phyloP scores from a whole-genome alignment of 2,329 filamentous ascomycete species.

The Dissoconium aciculare region DNA sequence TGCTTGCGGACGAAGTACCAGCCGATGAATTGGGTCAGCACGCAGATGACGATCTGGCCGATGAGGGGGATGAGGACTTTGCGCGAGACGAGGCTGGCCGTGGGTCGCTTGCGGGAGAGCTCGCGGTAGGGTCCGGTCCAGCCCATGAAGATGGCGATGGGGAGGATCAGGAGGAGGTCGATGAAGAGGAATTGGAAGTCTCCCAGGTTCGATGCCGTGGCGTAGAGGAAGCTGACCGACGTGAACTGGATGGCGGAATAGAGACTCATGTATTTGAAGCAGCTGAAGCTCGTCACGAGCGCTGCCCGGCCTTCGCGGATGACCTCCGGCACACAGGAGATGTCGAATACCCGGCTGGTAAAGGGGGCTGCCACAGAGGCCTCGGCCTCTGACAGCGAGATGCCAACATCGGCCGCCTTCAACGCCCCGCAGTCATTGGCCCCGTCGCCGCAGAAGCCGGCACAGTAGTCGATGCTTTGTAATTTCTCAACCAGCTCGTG shows the following conservation, averaged over 20 bases:
- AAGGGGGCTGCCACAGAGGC: conserved; percentile 97
- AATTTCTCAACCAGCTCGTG: conserved; percentile 95
- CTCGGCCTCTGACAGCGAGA: conserved; percentile 92
- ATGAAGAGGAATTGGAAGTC: conserved; percentile 98
- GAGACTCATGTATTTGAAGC: conserved; percentile 98
- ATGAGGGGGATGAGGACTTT: conserved; percentile 84
- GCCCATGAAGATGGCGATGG: conserved; percentile 97
- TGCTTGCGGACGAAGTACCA: conserved; percentile 64
- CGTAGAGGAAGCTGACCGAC: conserved; percentile 90
- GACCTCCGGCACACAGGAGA: conserved; percentile 83
- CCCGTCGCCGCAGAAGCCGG: conserved; percentile 91
- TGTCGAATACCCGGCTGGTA: conserved; percentile 88
- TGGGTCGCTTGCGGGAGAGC: conserved; percentile 73
- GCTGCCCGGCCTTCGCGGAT: conserved; percentile 88
- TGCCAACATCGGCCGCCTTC: conserved; percentile 93
- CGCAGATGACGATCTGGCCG: conserved; percentile 72
- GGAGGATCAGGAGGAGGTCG: conserved; percentile 78
- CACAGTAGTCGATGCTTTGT: conserved; percentile 88
- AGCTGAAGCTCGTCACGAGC: conserved; percentile 95
- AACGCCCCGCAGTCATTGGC: conserved; percentile 95
- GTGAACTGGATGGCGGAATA: conserved; percentile 99
- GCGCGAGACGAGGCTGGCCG: conserved; percentile 76
- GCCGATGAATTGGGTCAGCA: conserved; percentile 58
- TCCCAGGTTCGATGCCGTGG: conserved; percentile 80
- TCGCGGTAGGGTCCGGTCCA: conserved; percentile 75